phyloP scores from a whole-genome alignment of 805 yeast genomes.

The Lipomyces japonicus region DNA sequence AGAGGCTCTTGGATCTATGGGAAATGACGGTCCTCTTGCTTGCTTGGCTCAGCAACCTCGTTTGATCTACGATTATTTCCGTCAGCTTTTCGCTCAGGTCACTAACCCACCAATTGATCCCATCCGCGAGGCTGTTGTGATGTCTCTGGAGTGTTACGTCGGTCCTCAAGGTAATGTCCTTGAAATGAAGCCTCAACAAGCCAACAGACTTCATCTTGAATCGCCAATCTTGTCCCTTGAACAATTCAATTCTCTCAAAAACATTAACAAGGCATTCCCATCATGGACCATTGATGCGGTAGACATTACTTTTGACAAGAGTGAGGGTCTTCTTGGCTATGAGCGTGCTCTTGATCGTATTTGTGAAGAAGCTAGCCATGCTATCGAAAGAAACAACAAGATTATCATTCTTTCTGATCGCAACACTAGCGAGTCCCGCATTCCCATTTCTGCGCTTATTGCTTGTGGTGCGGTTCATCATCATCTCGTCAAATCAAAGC shows the following conservation, averaged over 20 bases:
- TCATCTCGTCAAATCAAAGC: constrained; percentile 90
- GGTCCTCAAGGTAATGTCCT: constrained; percentile 98
- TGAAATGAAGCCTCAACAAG: constrained; percentile 88
- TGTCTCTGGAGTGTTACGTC: constrained; percentile 94
- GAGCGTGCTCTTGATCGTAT: constrained; percentile 78
- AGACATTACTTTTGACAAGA: constrained; percentile 82
- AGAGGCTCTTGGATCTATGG: constrained; percentile 97
- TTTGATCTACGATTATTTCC: constrained; percentile 85
- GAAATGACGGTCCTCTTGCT: constrained; percentile 94
- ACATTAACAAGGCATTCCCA: constrained; percentile 73
- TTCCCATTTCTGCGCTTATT: constrained; percentile 79
- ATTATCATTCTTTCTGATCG: constrained; percentile 76
- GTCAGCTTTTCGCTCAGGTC: constrained; percentile 95
- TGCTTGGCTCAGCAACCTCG: constrained; percentile 92
- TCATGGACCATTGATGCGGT: constrained; percentile 78
- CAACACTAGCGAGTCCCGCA: constrained; percentile 53
- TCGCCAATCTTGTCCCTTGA: constrained; percentile 76
- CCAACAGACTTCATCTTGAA: constrained; percentile 76
- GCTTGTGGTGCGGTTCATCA: constrained; percentile 98
- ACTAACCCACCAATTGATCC: constrained; percentile 99
- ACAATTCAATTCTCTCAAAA: constrained; percentile 70
- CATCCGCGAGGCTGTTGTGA: constrained; percentile 91
- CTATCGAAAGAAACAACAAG: constrained; percentile 71
- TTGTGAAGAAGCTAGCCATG: constrained; percentile 80
- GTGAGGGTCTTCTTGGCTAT: constrained; percentile 84